phyloP scores from a whole-genome alignment of 1,284 basidiomycete species.

The Porogramme epimiltina region DNA sequence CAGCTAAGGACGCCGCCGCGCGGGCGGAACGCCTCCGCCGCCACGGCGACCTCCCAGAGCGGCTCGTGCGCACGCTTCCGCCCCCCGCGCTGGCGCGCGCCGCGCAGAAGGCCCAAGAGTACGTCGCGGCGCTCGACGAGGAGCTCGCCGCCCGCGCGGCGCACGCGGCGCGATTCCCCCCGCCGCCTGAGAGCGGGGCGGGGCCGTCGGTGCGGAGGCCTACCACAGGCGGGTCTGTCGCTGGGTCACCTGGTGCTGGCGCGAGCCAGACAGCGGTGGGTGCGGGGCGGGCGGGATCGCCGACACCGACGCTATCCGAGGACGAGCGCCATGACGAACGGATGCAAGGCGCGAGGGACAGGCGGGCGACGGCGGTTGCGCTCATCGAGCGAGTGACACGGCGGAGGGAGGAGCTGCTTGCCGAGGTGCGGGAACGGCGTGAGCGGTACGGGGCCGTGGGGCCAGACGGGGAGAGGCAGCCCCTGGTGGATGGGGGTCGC shows the following conservation, averaged over 20 bases:
- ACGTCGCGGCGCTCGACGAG: conserved; percentile 5
- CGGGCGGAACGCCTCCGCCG: conserved; percentile 9
- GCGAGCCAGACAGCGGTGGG: not conserved
- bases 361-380: not conserved
- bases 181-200: not conserved
- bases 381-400: conserved; percentile 4
- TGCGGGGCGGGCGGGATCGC: not conserved
- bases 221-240: not conserved
- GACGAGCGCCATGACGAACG: conserved; percentile 9
- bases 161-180: conserved; percentile 4
- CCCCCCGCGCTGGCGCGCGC: conserved; percentile 2
- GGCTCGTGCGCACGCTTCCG: conserved; percentile 7
- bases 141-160: conserved; percentile 1
- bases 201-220: not conserved
- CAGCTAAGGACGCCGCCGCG: conserved; percentile 9
- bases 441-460: not conserved
- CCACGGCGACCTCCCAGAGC: conserved; percentile 1
- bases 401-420: conserved; percentile 1
- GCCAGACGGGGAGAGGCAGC: conserved; percentile 6
- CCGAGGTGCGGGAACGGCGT: conserved; percentile 1
- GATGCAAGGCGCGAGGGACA: not conserved
- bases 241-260: not conserved
- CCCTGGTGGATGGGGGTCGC: conserved; percentile 1
- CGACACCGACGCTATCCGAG: not conserved
- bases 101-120: conserved; percentile 3